These are phyloP conservation scores for Suhomyces anneliseae DNA, from an alignment of 1,139 yeast species.

Conservation along the genomic window DNA sequence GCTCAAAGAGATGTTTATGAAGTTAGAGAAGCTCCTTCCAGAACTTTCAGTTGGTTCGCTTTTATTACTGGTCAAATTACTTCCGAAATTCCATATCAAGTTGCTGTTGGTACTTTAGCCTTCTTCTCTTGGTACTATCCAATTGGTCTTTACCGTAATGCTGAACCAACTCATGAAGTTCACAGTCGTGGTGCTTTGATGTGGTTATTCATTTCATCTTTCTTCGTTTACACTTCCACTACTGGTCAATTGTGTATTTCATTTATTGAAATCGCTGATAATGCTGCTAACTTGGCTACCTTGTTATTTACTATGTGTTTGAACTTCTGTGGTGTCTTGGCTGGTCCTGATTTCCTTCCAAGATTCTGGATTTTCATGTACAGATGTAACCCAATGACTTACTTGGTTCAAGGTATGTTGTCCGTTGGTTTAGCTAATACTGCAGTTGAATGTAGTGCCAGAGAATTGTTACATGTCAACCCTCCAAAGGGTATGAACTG, in stretches of 20 bases:
- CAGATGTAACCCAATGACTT: conserved; percentile 69
- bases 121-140: conserved; percentile 47
- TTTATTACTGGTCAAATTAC: conserved; percentile 40
- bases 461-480: conserved; percentile 45
- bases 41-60: conserved; percentile 51
- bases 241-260: conserved; percentile 67
- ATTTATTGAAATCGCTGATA: conserved; percentile 63
- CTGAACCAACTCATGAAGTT: conserved; percentile 29
- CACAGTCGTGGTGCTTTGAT: conserved; percentile 60
- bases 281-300: conserved; percentile 70
- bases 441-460: conserved; percentile 45
- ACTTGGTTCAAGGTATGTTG: conserved; percentile 53
- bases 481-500: conserved; percentile 57
- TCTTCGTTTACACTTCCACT: conserved; percentile 60
- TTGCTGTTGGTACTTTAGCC: conserved; percentile 34
- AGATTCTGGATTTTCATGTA: conserved; percentile 57
- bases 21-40: conserved; percentile 70
- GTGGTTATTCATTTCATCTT: conserved; percentile 58
- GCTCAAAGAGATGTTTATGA: conserved; percentile 71
- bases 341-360: conserved; percentile 53
- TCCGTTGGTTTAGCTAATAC: conserved; percentile 54
- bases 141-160: conserved; percentile 38
- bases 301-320: conserved; percentile 66
- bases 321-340: conserved; percentile 83
- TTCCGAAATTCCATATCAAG: conserved; percentile 37